Conservation (phyloP, 2,329 filamentous ascomycete species). For the Sporothrix globosa region DNA sequence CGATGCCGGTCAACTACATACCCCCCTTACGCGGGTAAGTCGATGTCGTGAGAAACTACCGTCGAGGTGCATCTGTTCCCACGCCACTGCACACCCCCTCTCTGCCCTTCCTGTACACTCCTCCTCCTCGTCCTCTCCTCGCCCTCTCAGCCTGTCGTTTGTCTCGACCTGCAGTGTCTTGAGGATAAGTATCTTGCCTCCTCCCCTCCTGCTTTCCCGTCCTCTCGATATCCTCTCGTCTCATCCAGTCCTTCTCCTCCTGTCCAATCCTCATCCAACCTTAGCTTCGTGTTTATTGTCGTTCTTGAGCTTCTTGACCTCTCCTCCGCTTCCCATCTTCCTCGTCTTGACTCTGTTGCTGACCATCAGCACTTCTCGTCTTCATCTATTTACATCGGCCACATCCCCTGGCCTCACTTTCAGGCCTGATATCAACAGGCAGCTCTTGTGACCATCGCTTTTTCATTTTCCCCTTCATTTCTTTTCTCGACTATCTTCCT, state of each 20-base stretch:
- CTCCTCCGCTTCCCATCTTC: no score
- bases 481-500: constrained; percentile 29
- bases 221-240: constrained; percentile 24
- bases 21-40: constrained; percentile 20
- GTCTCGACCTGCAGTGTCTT: constrained; percentile 23
- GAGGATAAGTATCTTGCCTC: constrained; percentile 37
- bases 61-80: constrained; percentile 4
- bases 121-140: constrained; percentile 2
- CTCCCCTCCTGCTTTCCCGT: constrained; percentile 12
- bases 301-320: not conserved
- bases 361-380: not conserved
- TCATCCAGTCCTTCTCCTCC: constrained; percentile 26
- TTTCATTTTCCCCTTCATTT: constrained; percentile 26
- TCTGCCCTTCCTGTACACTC: not conserved
- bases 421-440: constrained; percentile 22
- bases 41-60: constrained; percentile 5
- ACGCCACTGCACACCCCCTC: not conserved
- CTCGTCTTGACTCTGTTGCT: constrained; percentile 23
- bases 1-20: not conserved
- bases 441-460: constrained; percentile 23
- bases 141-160: constrained; percentile 35
- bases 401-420: constrained; percentile 30
- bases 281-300: not conserved
- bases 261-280: not conserved
- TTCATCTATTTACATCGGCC: constrained; percentile 25